A percentile compares a stretch with the other conserved stretches of the same genome.
These are phyloP conservation scores for Penicillium oxalicum DNA, from an alignment of 2,329 filamentous ascomycete species.

Conservation along the genomic window DNA sequence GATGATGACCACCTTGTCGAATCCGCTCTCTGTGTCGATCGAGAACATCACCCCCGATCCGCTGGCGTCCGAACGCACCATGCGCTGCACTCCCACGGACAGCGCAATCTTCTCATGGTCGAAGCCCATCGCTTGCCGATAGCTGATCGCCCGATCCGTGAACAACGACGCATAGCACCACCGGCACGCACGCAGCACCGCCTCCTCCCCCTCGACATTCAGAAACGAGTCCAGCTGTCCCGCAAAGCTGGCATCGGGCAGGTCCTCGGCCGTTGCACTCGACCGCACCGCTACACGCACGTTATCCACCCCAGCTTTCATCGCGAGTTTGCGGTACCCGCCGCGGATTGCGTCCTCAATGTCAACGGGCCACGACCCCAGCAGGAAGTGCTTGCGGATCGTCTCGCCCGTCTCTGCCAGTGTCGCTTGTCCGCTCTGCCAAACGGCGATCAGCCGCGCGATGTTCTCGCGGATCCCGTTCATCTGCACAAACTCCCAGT, in stretches of 20 bases:
- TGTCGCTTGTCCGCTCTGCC: neutral
- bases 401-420: neutral
- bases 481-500: constrained; percentile 31
- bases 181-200: constrained; percentile 31
- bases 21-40: constrained; percentile 38
- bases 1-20: constrained; percentile 38
- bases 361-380: constrained; percentile 23
- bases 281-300: constrained; percentile 36
- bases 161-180: constrained; percentile 38
- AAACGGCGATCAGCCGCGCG: neutral
- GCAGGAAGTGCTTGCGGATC: neutral
- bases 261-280: constrained; percentile 37
- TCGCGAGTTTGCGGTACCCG: constrained; percentile 26
- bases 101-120: constrained; percentile 18
- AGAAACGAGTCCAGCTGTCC: constrained; percentile 37
- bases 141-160: constrained; percentile 30
- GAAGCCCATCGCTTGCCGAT: constrained; percentile 22
- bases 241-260: constrained; percentile 37
- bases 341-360: constrained; percentile 24
- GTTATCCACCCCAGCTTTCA: constrained; percentile 14
- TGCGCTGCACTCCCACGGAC: constrained; percentile 22
- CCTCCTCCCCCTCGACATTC: constrained; percentile 30
- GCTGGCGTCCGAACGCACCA: constrained; percentile 30
- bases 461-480: constrained; percentile 31
- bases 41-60: constrained; percentile 40